Evolutionary conservation across 768 basidiomycete genomes (phyloP), one percentile per base, ranked within the genome.

Genomic region (Mrakia frigida): DNA sequence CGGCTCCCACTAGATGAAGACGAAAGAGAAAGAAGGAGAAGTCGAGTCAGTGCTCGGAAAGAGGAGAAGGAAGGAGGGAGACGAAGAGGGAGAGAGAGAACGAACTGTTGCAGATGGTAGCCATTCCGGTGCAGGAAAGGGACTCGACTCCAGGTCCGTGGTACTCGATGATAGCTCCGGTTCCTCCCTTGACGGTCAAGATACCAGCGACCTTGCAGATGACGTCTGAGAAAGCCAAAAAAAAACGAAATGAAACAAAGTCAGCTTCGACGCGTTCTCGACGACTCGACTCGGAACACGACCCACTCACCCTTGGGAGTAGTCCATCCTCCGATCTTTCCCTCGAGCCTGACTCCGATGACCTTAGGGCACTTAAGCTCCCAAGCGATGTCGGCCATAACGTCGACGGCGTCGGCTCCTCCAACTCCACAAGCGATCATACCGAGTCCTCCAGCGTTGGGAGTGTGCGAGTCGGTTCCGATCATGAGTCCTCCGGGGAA

Each of bases 401-500:
- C 97, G 80, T 99, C 97, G 81, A 99, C 96, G 46, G 97, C 96
- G 82, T 99, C 96, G 71, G 96, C 96, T 86, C 97, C 97, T 82
- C 97, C 97, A 80, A 98, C 97, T 88, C 97, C 97, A 84, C 96
- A 96, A 35, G 72, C 71, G 46, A 73, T 67, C 97, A 98, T 98
- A 80, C 95, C 97, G 80, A 99, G 90, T 87, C 97, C 97, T 84
- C 97, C 97, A 78, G 97, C 97, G 83, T 98, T 98, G 69, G 97
- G 97, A 10, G 97, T 98, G 86, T 99, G 94, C 43, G 96, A 98
- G 86, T 99, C 97, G 76, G 96, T 98, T 84, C 97, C 97, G 81
- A 99, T 98, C 96, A 99, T 98, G 77, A 99, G 88, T 82, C 95
- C 93, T 86, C 96, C 96, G 73, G 96, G 96, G 89, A 98, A 95